Evolutionary conservation across 179 eudicot species (phyloP).

Genomic region (Pouteria campechiana): DNA sequence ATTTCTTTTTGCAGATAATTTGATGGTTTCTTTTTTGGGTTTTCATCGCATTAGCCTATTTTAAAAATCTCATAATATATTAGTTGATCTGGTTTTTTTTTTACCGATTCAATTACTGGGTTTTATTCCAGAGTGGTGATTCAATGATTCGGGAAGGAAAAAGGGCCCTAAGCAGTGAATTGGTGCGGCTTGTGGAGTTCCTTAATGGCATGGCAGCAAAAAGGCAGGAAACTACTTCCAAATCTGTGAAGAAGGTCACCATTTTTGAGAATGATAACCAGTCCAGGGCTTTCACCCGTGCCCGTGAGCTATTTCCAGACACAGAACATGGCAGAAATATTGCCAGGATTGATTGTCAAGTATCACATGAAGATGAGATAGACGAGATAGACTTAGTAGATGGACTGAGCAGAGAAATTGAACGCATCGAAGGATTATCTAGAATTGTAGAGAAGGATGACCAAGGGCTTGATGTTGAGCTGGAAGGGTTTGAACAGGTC

Average conservation of each 20-base stretch:
- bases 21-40: neutral
- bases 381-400: conserved; percentile 18
- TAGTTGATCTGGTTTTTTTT: neutral
- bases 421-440: conserved; percentile 26
- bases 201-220: conserved; percentile 34
- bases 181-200: conserved; percentile 37
- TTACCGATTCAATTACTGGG: neutral
- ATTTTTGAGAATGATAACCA: conserved; percentile 55
- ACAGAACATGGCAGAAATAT: conserved; percentile 7
- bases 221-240: conserved; percentile 16
- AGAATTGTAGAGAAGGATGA: conserved; percentile 38
- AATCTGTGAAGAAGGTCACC: conserved; percentile 35
- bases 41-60: too few species aligned
- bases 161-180: conserved; percentile 38
- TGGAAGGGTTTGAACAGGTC: conserved; percentile 18
- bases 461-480: conserved; percentile 25
- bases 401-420: conserved; percentile 17
- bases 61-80: too few species aligned
- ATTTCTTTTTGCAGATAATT: neutral
- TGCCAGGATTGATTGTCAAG: conserved; percentile 4
- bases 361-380: conserved; percentile 18
- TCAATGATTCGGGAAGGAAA: conserved; percentile 66
- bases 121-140: conserved; percentile 45
- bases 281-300: conserved; percentile 15
- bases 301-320: conserved; percentile 9